Evolutionary conservation across 495 filamentous ascomycete genomes (phyloP).

Genomic region (Trichoderma erinaceum): DNA sequence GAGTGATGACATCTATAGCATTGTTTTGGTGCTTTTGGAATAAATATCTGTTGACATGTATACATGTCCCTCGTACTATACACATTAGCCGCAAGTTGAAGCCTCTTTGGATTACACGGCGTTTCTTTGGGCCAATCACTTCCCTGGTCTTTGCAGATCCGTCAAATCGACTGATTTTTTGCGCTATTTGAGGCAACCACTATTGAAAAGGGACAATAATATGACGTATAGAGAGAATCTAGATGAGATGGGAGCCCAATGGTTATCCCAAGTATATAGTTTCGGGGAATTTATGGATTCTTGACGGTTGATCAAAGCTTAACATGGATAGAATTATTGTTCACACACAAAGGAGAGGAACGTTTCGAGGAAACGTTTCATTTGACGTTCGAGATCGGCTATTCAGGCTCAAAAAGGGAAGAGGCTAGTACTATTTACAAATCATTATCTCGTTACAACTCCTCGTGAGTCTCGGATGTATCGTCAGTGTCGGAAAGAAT

Average conservation of each 20-base stretch:
- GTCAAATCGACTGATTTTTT: background rate
- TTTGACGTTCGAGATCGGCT: background rate
- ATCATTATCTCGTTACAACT: slow-evolving; percentile 33
- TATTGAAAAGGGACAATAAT: background rate
- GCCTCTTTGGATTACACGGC: too few species aligned
- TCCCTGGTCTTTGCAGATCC: too few species aligned
- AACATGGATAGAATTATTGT: background rate
- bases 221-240: too few species aligned
- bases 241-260: too few species aligned
- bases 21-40: background rate
- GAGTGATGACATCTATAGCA: background rate
- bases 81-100: background rate
- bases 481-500: slow-evolving; percentile 45
- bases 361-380: background rate
- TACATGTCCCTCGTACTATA: background rate
- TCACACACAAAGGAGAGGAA: background rate
- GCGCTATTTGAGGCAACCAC: background rate
- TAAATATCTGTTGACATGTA: background rate
- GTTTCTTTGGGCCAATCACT: too few species aligned
- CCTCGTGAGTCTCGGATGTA: slow-evolving; percentile 43
- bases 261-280: too few species aligned
- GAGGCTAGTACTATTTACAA: background rate
- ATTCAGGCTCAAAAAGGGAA: slow-evolving; percentile 1
- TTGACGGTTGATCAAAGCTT: background rate
- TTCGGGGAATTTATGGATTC: background rate